Evolutionary conservation across 768 basidiomycete genomes (phyloP).

Genomic region (Mycena capillaripes): DNA sequence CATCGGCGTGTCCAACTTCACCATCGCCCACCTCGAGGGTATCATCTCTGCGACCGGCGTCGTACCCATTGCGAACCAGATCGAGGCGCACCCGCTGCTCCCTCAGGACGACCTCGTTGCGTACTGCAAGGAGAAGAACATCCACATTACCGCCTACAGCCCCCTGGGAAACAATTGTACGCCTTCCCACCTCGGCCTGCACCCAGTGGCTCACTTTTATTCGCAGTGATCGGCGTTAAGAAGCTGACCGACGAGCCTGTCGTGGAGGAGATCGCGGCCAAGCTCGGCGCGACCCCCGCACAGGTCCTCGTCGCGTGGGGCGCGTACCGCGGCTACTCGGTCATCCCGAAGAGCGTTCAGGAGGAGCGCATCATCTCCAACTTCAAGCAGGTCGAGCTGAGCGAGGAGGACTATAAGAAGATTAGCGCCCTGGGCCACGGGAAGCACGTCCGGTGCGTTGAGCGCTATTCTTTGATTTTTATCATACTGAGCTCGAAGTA

Average conservation of each 20-base stretch:
- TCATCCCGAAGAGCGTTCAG: conserved; percentile 89
- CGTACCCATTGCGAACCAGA: conserved; percentile 83
- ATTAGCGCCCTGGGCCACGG: conserved; percentile 64
- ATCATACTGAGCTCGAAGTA: conserved; percentile 32
- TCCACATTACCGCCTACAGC: conserved; percentile 76
- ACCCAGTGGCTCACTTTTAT: not conserved
- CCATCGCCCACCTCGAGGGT: conserved; percentile 71
- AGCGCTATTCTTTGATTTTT: not conserved
- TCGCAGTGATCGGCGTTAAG: conserved; percentile 69
- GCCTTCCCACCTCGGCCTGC: not conserved
- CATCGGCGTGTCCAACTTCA: conserved; percentile 90
- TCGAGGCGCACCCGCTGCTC: conserved; percentile 87
- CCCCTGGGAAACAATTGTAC: conserved; percentile 88
- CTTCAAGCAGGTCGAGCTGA: conserved; percentile 81
- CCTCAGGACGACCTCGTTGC: conserved; percentile 81
- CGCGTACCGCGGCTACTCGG: conserved; percentile 78
- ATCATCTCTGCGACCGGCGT: conserved; percentile 80
- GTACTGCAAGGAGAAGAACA: conserved; percentile 77
- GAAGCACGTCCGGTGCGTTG: conserved; percentile 57
- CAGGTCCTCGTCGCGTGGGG: conserved; percentile 91
- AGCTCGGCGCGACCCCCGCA: conserved; percentile 75
- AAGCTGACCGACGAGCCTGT: conserved; percentile 77
- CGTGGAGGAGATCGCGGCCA: conserved; percentile 73
- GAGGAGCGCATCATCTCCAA: conserved; percentile 81
- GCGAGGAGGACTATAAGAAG: conserved; percentile 75